Evolutionary conservation across 495 filamentous ascomycete genomes (phyloP), one percentile per base, ranked within the genome.

Genomic region (Podospora conica): DNA sequence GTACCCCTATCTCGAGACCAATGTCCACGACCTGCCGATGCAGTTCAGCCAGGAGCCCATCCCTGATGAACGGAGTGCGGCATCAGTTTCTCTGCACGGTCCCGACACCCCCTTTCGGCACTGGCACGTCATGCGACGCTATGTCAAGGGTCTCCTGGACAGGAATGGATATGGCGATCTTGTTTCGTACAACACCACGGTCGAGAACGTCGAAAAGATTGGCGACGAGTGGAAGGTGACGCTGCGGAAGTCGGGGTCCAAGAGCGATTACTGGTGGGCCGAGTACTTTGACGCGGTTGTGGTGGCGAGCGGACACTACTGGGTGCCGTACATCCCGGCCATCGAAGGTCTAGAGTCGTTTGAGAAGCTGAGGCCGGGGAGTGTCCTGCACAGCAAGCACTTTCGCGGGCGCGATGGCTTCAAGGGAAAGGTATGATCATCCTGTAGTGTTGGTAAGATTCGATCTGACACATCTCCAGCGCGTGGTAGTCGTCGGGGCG

Each of bases 301-400:
- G 1, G 84, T 91, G 23, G 90, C 90, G 15, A 89, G 77, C 67
- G 91, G 91, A 0, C 89, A 93, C 71, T 92, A 86, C 72, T 83
- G 79, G 69, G 85, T 90, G 1, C 89, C 90, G 3, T 86, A 82
- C 69, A 74, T 92, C 20, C 91, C 91, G 0, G 74, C 81, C 29
- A 85, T 58, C 85, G 87, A 87, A 72, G 88, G 75, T 3, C 9
- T 76, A 9, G 68, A 75, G 31, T 66, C 67, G 9, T 86, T 87
- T 60, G 72, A 73, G 54, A 73, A 69, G 60, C 53, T 54, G 2
- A 54, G 72, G 48, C 86, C 86, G 0, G 83, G 82, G 0, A 66
- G 74, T 8, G 86, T 91, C 11, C 79, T 83, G 0, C 89, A 92
- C 71, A 89, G 88, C 28, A 92, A 90, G 67, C 84, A 83, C 61